Conservation (phyloP, 2,329 filamentous ascomycete genomes). For the Fusarium sp. region DNA sequence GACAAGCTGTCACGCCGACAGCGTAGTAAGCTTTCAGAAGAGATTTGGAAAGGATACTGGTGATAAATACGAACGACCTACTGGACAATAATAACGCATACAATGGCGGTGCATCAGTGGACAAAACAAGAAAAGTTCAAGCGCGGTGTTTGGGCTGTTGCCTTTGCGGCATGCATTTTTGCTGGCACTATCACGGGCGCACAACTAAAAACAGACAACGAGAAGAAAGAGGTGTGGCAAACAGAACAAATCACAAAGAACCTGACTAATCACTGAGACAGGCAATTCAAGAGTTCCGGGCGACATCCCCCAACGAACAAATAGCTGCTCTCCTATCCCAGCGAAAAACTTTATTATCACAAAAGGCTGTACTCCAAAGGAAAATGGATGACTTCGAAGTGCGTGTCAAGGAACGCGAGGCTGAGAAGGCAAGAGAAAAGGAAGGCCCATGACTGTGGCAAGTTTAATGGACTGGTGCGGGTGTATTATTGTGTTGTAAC, state of each 20-base stretch:
- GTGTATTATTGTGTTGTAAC: conserved; percentile 29
- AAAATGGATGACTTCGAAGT: conserved; percentile 55
- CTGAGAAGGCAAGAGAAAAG: conserved; percentile 40
- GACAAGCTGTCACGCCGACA: conserved; percentile 30
- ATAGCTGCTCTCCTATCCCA: conserved; percentile 58
- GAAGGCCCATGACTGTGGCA: not conserved
- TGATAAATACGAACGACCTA: conserved; percentile 10
- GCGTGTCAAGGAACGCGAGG: conserved; percentile 52
- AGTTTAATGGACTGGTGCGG: not conserved
- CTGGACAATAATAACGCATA: not conserved
- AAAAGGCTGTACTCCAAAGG: conserved; percentile 53
- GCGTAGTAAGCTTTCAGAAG: conserved; percentile 36
- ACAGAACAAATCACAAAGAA: not conserved
- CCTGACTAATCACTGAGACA: conserved; percentile 18
- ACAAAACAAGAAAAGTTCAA: conserved; percentile 49
- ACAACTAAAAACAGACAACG: conserved; percentile 59
- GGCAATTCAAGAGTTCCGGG: conserved; percentile 52
- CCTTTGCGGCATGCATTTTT: conserved; percentile 58
- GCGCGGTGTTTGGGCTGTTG: conserved; percentile 54
- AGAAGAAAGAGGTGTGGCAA: conserved; percentile 55
- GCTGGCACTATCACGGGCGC: conserved; percentile 62
- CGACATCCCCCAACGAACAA: conserved; percentile 55
- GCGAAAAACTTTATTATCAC: conserved; percentile 51
- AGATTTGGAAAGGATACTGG: conserved; percentile 45
- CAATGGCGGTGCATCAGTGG: conserved; percentile 39